These are phyloP conservation scores for Trichocladium antarcticum DNA, from an alignment of 495 filamentous ascomycete genomes.

Conservation along the genomic window DNA sequence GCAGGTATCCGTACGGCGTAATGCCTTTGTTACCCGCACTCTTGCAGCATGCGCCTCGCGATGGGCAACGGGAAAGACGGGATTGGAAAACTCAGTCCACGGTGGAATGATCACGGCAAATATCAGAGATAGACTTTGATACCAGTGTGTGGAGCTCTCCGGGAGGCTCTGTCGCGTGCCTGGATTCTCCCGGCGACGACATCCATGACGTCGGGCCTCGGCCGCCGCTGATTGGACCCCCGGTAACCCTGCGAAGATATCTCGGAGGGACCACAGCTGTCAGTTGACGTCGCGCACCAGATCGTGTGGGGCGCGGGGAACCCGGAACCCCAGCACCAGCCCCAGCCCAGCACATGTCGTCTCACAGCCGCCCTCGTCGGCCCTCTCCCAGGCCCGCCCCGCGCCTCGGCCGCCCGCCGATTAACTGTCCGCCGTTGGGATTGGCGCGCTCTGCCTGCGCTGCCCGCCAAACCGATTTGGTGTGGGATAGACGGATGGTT, in stretches of 20 bases:
- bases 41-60: neutral
- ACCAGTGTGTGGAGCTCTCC: slow-evolving; percentile 12
- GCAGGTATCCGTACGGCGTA: too few relatives aligned
- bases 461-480: neutral
- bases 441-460: neutral
- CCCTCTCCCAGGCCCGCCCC: neutral
- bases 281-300: neutral
- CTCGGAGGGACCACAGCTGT: slow-evolving; percentile 6
- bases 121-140: slow-evolving; percentile 15
- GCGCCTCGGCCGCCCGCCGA: neutral
- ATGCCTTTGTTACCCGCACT: slow-evolving; percentile 22
- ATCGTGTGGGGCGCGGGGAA: slow-evolving; percentile 6
- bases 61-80: neutral
- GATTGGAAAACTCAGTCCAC: slow-evolving; percentile 2
- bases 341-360: too few relatives aligned
- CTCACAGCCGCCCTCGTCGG: too few relatives aligned
- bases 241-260: slow-evolving; percentile 16
- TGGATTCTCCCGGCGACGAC: neutral
- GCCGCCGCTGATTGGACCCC: slow-evolving; percentile 18
- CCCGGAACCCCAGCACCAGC: too few relatives aligned
- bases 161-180: slow-evolving; percentile 18
- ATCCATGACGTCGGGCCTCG: slow-evolving; percentile 15
- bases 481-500: too few relatives aligned
- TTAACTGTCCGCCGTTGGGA: neutral
- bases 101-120: slow-evolving; percentile 8